Evolutionary conservation across 306 rosid genomes (phyloP).

Genomic region (Cicer chorassanicum): DNA sequence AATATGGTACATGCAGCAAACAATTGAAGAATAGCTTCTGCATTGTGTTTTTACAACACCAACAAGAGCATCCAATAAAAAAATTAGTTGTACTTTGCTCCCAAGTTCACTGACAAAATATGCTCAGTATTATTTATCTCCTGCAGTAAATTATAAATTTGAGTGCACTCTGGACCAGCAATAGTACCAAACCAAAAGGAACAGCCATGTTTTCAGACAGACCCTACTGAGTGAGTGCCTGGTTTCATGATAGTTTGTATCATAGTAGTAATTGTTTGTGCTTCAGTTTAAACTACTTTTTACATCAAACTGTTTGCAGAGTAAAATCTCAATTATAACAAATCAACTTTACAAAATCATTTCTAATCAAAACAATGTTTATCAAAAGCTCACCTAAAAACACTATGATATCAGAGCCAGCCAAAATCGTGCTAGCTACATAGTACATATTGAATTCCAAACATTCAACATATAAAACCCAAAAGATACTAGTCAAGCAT

Average conservation of each 20-base stretch:
- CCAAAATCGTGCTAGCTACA: not conserved
- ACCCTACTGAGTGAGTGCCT: not conserved
- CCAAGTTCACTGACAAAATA: not conserved
- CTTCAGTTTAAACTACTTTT: not conserved
- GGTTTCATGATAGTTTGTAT: not conserved
- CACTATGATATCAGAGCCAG: not conserved
- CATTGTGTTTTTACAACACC: not conserved
- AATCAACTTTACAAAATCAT: not conserved
- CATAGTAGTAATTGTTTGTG: not conserved
- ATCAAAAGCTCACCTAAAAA: not conserved
- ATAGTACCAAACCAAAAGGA: not conserved
- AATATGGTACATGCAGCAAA: not conserved
- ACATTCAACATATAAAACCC: not conserved
- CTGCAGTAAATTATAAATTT: conserved; percentile 1
- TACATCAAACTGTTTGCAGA: not conserved
- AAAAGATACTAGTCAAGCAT: not conserved
- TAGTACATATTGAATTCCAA: not conserved
- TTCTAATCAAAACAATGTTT: not conserved
- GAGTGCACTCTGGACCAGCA: not conserved
- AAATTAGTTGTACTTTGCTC: not conserved
- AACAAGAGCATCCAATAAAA: conserved; percentile 30
- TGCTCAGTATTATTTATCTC: not conserved
- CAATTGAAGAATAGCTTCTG: conserved; percentile 1
- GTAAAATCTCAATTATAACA: not conserved
- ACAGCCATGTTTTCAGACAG: not conserved